phyloP scores from a whole-genome alignment of 2,329 filamentous ascomycete genomes.

The Colletotrichum sp. region DNA sequence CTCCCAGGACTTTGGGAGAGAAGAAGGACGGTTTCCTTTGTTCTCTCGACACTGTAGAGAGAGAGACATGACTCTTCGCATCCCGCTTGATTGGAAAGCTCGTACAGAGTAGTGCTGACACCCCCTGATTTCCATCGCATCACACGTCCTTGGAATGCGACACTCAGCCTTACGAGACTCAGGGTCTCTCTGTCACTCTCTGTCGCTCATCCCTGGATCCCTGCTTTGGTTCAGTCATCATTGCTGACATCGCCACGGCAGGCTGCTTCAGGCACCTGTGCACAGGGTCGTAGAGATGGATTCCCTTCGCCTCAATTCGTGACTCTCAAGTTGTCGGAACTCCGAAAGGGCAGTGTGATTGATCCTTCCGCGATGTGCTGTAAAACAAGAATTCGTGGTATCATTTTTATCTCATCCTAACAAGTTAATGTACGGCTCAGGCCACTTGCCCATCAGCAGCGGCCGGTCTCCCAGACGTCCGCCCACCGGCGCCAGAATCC shows the following conservation, averaged over 20 bases:
- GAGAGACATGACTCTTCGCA: neutral
- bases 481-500: constrained; percentile 82
- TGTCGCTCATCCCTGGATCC: too few relatives aligned
- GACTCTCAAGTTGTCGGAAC: too few relatives aligned
- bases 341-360: neutral
- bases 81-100: neutral
- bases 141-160: neutral
- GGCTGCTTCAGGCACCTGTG: neutral
- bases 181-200: too few relatives aligned
- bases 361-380: neutral
- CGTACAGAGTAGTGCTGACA: neutral
- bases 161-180: too few relatives aligned
- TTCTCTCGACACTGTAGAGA: neutral
- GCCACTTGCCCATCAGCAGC: constrained; percentile 85
- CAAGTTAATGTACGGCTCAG: constrained; percentile 81
- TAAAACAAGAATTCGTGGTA: neutral
- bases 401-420: constrained; percentile 51
- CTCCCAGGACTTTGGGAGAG: neutral
- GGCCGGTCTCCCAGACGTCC: constrained; percentile 81
- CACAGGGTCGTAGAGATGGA: neutral
- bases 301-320: too few relatives aligned
- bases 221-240: too few relatives aligned
- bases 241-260: too few relatives aligned
- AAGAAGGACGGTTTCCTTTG: neutral
- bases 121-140: neutral